Conservation (phyloP, 805 yeast genomes). For the Isabelozyma heimii region DNA sequence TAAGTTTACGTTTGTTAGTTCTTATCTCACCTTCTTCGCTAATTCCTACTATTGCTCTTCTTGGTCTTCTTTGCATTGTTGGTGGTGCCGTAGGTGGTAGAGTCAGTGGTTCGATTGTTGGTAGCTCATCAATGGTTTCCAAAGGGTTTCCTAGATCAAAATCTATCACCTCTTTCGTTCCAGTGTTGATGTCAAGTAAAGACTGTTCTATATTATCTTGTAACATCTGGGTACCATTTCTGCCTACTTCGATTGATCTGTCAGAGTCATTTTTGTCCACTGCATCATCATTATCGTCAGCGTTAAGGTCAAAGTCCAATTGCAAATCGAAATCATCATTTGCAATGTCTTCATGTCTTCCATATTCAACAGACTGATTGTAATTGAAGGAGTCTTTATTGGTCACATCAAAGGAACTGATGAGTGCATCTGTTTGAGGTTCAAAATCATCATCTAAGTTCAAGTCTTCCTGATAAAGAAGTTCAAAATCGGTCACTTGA, state of each 20-base stretch:
- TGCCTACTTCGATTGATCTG: conserved; percentile 53
- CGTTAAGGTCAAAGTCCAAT: conserved; percentile 44
- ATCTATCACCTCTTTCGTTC: conserved; percentile 18
- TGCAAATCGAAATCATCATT: conserved; percentile 46
- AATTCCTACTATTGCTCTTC: conserved; percentile 29
- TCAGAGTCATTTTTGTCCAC: conserved; percentile 20
- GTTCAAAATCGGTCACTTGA: conserved; percentile 75
- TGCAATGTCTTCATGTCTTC: conserved; percentile 40
- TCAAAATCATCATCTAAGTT: conserved; percentile 26
- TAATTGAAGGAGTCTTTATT: conserved; percentile 33
- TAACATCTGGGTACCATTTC: conserved; percentile 30
- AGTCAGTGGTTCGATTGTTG: conserved; percentile 18
- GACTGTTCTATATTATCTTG: conserved; percentile 24
- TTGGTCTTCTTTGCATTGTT: conserved; percentile 12
- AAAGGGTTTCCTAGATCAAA: conserved; percentile 41
- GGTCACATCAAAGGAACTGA: conserved; percentile 21
- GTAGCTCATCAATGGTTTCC: conserved; percentile 27
- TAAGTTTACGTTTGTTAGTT: conserved; percentile 45
- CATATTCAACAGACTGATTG: conserved; percentile 66
- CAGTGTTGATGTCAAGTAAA: conserved; percentile 12
- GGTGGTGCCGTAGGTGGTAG: conserved; percentile 12
- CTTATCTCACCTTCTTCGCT: conserved; percentile 43
- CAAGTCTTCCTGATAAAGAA: conserved; percentile 63
- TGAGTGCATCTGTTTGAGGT: conserved; percentile 3
- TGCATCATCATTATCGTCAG: conserved; percentile 22